Evolutionary conservation across 2,329 filamentous ascomycete species (phyloP).

Genomic region (Aspergillus brasiliensis): DNA sequence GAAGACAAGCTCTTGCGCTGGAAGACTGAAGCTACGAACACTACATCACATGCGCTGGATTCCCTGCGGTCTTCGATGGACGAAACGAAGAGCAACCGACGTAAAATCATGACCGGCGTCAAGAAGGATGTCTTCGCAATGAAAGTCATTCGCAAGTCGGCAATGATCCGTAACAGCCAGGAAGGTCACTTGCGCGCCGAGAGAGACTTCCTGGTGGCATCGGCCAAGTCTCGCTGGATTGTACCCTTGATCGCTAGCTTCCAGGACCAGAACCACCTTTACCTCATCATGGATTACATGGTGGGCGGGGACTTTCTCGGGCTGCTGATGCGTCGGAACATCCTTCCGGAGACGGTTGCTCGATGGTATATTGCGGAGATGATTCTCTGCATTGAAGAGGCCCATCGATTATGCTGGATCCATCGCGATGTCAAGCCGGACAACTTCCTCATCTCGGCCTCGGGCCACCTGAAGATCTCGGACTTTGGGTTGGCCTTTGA

Average conservation of each 20-base stretch:
- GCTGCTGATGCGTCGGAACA: slow-evolving; percentile 79
- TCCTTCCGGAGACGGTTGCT: slow-evolving; percentile 74
- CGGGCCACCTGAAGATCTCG: slow-evolving; percentile 90
- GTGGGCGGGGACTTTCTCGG: slow-evolving; percentile 92
- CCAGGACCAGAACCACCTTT: slow-evolving; percentile 80
- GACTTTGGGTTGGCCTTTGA: slow-evolving; percentile 96
- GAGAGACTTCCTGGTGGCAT: slow-evolving; percentile 85
- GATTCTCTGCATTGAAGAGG: slow-evolving; percentile 91
- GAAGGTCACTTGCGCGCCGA: slow-evolving; percentile 91
- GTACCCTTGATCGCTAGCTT: slow-evolving; percentile 87
- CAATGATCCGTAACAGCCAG: slow-evolving; percentile 88
- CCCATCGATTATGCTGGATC: slow-evolving; percentile 84
- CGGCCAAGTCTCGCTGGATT: slow-evolving; percentile 86
- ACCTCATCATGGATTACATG: slow-evolving; percentile 98
- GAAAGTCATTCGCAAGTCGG: slow-evolving; percentile 94
- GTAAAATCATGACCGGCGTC: slow-evolving; percentile 32
- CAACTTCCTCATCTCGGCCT: slow-evolving; percentile 88
- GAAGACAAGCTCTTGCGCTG: not conserved
- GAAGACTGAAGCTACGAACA: slow-evolving; percentile 14
- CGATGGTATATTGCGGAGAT: slow-evolving; percentile 93
- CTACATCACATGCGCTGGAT: slow-evolving; percentile 21
- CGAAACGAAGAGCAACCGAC: slow-evolving; percentile 28
- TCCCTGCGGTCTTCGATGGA: slow-evolving; percentile 21
- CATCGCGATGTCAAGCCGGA: slow-evolving; percentile 96
- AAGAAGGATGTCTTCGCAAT: slow-evolving; percentile 78